Conservation (phyloP, 495 filamentous ascomycete genomes). For the Chaetomium tenue region DNA sequence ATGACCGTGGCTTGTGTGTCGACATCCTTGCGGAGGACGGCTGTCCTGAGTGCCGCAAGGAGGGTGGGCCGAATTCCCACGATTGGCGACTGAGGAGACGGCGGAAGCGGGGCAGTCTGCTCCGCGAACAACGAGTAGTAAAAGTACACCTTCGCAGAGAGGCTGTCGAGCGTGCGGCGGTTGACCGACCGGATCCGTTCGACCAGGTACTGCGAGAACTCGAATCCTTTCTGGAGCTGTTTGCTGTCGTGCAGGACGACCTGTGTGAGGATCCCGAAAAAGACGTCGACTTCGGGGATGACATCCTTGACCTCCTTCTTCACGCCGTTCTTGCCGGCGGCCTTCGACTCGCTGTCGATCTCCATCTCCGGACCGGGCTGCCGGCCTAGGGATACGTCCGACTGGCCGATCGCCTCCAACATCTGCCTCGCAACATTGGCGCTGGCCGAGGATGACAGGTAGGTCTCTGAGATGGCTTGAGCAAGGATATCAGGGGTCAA, state of each 20-base stretch:
- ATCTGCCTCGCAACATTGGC: conserved; percentile 66
- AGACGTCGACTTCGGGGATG: conserved; percentile 88
- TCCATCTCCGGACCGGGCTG: conserved; percentile 67
- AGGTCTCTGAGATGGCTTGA: conserved; percentile 78
- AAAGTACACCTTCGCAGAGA: conserved; percentile 95
- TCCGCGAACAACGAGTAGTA: conserved; percentile 95
- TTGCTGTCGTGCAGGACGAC: conserved; percentile 86
- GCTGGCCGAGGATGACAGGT: conserved; percentile 54
- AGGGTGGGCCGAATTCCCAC: conserved; percentile 82
- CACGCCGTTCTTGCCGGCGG: conserved; percentile 45
- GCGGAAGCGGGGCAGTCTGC: conserved; percentile 78
- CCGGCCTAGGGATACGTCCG: conserved; percentile 58
- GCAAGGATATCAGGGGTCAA: conserved; percentile 77
- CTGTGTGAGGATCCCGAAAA: conserved; percentile 84
- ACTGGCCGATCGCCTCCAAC: conserved; percentile 63
- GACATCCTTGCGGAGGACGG: conserved; percentile 90
- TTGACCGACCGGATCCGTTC: conserved; percentile 85
- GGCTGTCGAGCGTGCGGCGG: conserved; percentile 87
- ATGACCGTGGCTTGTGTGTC: conserved; percentile 95
- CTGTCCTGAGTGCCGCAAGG: conserved; percentile 83
- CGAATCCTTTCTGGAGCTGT: conserved; percentile 69
- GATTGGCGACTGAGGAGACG: conserved; percentile 78
- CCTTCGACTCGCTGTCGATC: conserved; percentile 62
- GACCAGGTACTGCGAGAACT: conserved; percentile 77
- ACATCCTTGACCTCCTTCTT: conserved; percentile 68